Base-by-base conservation (phyloP, 2,329 filamentous ascomycete genomes). In the Ophiostoma tasmaniense region DNA sequence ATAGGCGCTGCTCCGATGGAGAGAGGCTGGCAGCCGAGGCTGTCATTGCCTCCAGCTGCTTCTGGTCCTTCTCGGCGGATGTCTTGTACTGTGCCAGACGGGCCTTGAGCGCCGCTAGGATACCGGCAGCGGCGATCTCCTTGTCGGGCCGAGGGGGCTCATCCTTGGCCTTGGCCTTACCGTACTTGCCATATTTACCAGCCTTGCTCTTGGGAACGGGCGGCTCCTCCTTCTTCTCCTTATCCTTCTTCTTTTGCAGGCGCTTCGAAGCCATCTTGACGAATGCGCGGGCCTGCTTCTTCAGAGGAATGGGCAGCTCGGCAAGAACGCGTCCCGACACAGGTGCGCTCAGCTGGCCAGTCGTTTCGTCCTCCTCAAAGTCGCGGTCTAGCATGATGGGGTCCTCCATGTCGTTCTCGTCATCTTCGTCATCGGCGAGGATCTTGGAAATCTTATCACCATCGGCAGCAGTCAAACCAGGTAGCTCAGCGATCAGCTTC, bases 341-440 rank as follows among this genome's bases (percentile, higher is more conserved):
- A 7, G 65, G 67, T 2, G 50, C 33, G 3, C 76, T 72, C 33
- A 84, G 77, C 0, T 78, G 78, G 25, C 85, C 85, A 13, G 81
- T 80, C 0, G 81, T 74, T 70, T 83, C 81, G 0, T 84, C 83
- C 37, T 86, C 84, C 0, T 81, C 80, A 1, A 81, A 78, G 55
- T 84, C 81, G 33, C 84, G 80, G 73, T 88, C 86, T 20, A 92
- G 81, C 64, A 92, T 88, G 73, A 93, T 93, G 22, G 85, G 87
- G 45, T 93, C 90, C 67, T 95, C 92, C 2, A 91, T 78, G 11
- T 92, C 81, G 55, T 90, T 87, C 7, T 88, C 84, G 14, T 91
- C 84, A 35, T 91, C 71, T 2, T 79, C 73, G 14, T 78, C 76
- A 28, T 79, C 50, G 6, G 45, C 66, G 3, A 22, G 72, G 77